Evolutionary conservation across 306 rosid species (phyloP), one percentile per base, ranked within the genome.

Genomic region (Echinosophora koreensis): DNA sequence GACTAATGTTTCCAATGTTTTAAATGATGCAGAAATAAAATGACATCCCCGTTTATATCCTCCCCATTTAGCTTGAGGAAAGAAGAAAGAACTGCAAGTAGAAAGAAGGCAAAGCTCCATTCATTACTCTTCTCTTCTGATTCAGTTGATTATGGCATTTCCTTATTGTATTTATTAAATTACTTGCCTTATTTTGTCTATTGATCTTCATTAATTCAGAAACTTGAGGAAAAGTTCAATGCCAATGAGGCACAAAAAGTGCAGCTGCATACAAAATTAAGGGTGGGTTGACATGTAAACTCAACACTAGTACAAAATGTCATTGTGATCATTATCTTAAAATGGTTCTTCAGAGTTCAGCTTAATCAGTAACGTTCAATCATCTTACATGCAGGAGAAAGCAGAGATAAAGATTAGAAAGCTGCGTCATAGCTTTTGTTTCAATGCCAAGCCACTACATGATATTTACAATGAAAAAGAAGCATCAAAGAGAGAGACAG

Each of bases 361-460:
- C 44, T 74, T 37, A 5, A 51, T 58, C 59, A 27, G 4, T 66
- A 28, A 12, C 54, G 35, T 66, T 39, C 8, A 49, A 37, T 49
- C 9, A 4, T 69, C 46, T 34, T 39, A 58, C 49, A 42, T 74
- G 84, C 83, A 92, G 97, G 94, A 87, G 64, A 89, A 88, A 81
- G 79, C 88, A 76, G 82, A 86, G 63, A 52, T 51, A 73, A 92
- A 88, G 78, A 81, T 76, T 4, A 85, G 84, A 35, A 92, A 86
- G 75, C 77, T 82, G 37, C 86, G 88, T 5, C 83, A 83, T 73
- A 70, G 73, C 77, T 74, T 89, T 63, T 92, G 96, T 88, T 89
- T 88, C 88, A 92, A 85, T 78, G 89, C 96, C 42, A 81, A 88
- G 79, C 91, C 92, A 14, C 55, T 83, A 59, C 91, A 90, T 4